These are phyloP conservation scores for Xylariomycetidae sp. DNA, from an alignment of 2,329 filamentous ascomycete species.

Conservation along the genomic window DNA sequence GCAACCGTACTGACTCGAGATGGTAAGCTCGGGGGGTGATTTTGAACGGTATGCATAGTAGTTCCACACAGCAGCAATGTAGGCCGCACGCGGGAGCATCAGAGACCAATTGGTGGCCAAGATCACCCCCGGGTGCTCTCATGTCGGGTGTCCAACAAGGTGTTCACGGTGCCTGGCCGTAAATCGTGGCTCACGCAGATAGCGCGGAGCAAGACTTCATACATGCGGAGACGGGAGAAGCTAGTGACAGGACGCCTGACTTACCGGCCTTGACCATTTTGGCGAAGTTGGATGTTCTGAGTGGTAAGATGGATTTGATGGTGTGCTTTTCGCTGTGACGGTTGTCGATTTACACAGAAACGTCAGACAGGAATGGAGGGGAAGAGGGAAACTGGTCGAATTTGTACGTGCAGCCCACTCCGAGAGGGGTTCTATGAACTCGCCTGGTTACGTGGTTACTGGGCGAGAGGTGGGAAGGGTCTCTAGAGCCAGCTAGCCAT, in stretches of 20 bases:
- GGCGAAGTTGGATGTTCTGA: conserved; percentile 39
- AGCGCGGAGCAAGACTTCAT: too few species aligned
- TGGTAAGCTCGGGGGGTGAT: conserved; percentile 8
- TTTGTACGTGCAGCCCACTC: conserved; percentile 10
- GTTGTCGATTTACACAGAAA: too few species aligned
- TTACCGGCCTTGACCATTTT: conserved; percentile 89
- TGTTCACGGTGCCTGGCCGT: conserved; percentile 9
- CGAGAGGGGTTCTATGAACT: conserved; percentile 3
- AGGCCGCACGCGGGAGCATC: conserved; percentile 7
- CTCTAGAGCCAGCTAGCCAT: too few species aligned
- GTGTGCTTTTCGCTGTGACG: too few species aligned
- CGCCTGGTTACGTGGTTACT: too few species aligned
- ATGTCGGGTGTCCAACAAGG: conserved; percentile 25
- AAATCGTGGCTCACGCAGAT: conserved; percentile 26
- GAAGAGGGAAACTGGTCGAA: conserved; percentile 8
- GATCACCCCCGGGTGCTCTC: conserved; percentile 4
- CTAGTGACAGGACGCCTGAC: too few species aligned
- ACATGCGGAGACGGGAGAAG: too few species aligned
- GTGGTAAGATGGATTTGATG: conserved; percentile 8
- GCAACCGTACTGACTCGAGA: conserved; percentile 19
- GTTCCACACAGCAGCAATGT: conserved; percentile 14
- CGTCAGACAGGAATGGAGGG: conserved; percentile 3
- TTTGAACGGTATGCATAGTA: conserved; percentile 7
- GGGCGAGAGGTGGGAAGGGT: too few species aligned
- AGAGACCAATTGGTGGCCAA: conserved; percentile 8